phyloP scores from a whole-genome alignment of 768 basidiomycete genomes.

The Boletus speciosus region DNA sequence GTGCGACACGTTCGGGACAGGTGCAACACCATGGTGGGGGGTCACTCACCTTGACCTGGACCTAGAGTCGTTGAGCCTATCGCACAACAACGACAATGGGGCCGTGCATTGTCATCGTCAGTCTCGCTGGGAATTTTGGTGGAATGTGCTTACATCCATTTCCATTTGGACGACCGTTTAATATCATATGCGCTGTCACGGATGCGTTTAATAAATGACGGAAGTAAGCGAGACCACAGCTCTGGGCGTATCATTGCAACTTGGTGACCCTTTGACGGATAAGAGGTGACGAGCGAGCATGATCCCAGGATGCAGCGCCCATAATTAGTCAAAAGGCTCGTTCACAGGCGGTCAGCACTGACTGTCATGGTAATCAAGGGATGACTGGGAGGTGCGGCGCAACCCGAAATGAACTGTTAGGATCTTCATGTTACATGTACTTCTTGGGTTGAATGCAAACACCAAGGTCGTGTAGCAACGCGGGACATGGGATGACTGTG shows the following conservation, averaged over 20 bases:
- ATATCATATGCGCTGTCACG: not conserved
- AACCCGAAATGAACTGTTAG: not conserved
- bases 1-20: not conserved
- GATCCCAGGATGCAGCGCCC: not conserved
- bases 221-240: conserved; percentile 3
- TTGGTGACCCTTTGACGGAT: not conserved
- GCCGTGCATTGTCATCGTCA: not conserved
- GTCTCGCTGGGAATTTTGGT: not conserved
- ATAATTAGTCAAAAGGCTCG: not conserved
- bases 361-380: not conserved
- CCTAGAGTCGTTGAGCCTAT: too few relatives aligned
- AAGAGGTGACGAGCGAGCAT: not conserved
- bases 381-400: not conserved
- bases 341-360: not conserved
- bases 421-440: not conserved
- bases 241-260: not conserved
- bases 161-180: not conserved
- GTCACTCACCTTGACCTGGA: too few relatives aligned
- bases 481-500: not conserved
- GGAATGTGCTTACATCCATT: not conserved
- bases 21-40: too few relatives aligned
- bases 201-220: conserved; percentile 7
- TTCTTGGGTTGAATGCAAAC: not conserved
- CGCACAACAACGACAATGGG: too few relatives aligned
- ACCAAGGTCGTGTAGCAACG: not conserved